Evolutionary conservation across 495 filamentous ascomycete genomes (phyloP).

Genomic region (Aspergillus sclerotiicarbonarius): DNA sequence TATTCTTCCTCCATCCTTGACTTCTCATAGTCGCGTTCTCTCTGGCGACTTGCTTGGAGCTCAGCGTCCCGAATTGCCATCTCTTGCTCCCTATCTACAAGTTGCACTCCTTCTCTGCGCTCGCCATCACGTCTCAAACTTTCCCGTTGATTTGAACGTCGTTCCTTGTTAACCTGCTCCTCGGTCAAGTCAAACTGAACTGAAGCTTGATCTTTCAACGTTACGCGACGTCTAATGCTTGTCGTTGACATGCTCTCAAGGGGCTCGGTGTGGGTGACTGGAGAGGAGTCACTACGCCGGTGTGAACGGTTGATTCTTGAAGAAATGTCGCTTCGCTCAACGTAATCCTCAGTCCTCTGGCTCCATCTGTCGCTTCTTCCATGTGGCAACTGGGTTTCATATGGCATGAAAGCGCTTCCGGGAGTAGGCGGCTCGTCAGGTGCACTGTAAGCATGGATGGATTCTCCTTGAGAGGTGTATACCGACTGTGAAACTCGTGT

Average conservation of each 20-base stretch:
- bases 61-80: slow-evolving; percentile 15
- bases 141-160: slow-evolving; percentile 35
- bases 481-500: slow-evolving; percentile 55
- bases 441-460: slow-evolving; percentile 35
- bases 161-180: slow-evolving; percentile 47
- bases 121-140: slow-evolving; percentile 25
- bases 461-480: slow-evolving; percentile 44
- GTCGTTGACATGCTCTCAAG: slow-evolving; percentile 18
- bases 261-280: slow-evolving; percentile 27
- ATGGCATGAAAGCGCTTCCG: slow-evolving; percentile 25
- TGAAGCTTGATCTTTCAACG: slow-evolving; percentile 43
- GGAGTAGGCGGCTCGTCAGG: slow-evolving; percentile 34
- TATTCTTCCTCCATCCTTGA: slow-evolving; percentile 10
- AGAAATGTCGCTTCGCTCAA: slow-evolving; percentile 2
- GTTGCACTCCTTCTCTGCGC: slow-evolving; percentile 27
- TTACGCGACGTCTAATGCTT: slow-evolving; percentile 36
- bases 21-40: slow-evolving; percentile 16
- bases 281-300: slow-evolving; percentile 37
- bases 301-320: slow-evolving; percentile 10
- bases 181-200: slow-evolving; percentile 49
- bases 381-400: slow-evolving; percentile 25
- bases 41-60: slow-evolving; percentile 9
- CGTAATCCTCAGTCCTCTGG: slow-evolving; percentile 9
- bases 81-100: slow-evolving; percentile 35
- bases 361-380: slow-evolving; percentile 22